These are phyloP conservation scores for Claviceps arundinis DNA, from an alignment of 2,329 filamentous ascomycete genomes.

Conservation along the genomic window DNA sequence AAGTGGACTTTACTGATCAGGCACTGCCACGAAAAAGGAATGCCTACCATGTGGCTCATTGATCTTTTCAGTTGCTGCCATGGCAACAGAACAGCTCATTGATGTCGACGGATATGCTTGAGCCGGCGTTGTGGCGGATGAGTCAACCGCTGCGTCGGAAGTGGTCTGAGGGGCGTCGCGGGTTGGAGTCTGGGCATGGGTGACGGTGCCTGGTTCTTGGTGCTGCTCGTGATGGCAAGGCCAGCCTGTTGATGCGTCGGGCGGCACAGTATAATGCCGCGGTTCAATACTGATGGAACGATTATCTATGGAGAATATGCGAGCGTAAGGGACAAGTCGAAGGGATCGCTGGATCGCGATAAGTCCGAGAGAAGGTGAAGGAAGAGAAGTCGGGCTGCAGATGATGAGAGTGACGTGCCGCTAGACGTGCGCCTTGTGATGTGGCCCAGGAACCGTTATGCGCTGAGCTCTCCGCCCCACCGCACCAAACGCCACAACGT, in stretches of 20 bases:
- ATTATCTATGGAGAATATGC: too few species aligned
- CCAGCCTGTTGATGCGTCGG: not conserved
- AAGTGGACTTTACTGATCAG: not conserved
- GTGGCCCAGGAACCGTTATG: not conserved
- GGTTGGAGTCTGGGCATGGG: not conserved
- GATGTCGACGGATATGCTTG: not conserved
- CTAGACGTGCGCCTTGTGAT: not conserved
- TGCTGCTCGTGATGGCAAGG: not conserved
- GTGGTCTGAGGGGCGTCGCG: not conserved
- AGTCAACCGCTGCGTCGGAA: not conserved
- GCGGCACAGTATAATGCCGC: too few species aligned
- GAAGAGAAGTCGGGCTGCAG: not conserved
- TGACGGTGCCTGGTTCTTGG: not conserved
- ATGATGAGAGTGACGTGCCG: not conserved
- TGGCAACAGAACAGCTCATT: not conserved
- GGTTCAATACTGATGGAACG: too few species aligned
- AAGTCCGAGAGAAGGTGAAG: not conserved
- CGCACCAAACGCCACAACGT: too few species aligned
- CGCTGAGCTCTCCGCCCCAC: too few species aligned
- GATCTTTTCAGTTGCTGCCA: conserved; percentile 4
- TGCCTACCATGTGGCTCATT: conserved; percentile 6
- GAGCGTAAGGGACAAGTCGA: not conserved
- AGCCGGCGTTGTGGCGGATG: not conserved
- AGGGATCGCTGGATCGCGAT: not conserved
- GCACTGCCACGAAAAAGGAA: not conserved